A percentile compares a stretch with the other conserved stretches of the same genome.
phyloP scores from a whole-genome alignment of 805 yeast species.

The Candida coleopterorum region DNA sequence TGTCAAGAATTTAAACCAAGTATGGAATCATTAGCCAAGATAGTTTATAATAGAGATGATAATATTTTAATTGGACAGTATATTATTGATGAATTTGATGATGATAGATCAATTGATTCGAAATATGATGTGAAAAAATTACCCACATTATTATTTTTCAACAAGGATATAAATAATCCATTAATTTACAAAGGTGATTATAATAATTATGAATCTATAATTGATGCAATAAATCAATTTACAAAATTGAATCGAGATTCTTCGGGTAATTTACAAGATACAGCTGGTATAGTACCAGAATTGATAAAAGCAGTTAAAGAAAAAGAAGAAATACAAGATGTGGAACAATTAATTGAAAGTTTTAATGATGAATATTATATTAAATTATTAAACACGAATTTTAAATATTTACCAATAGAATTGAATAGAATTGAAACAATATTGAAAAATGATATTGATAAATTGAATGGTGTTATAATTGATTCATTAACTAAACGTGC shows the following conservation, averaged over 20 bases:
- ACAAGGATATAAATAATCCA: slow-evolving; percentile 22
- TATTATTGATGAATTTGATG: slow-evolving; percentile 41
- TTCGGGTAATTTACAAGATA: slow-evolving; percentile 26
- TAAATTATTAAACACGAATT: slow-evolving; percentile 39
- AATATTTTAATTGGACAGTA: slow-evolving; percentile 29
- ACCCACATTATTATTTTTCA: slow-evolving; percentile 55
- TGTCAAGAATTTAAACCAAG: slow-evolving; percentile 51
- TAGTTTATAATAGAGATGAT: slow-evolving; percentile 37
- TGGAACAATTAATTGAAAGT: background rate
- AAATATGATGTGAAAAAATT: slow-evolving; percentile 39
- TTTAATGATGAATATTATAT: slow-evolving; percentile 35
- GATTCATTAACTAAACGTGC: slow-evolving; percentile 50
- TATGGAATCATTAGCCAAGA: slow-evolving; percentile 46
- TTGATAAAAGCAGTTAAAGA: slow-evolving; percentile 9
- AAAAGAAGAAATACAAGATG: background rate
- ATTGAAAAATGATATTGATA: slow-evolving; percentile 27
- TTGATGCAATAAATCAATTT: slow-evolving; percentile 24
- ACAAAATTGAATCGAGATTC: slow-evolving; percentile 24
- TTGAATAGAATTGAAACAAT: slow-evolving; percentile 40
- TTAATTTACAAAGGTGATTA: slow-evolving; percentile 21
- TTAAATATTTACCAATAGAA: slow-evolving; percentile 46
- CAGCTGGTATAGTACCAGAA: slow-evolving; percentile 27
- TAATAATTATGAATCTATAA: slow-evolving; percentile 14
- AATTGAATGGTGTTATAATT: slow-evolving; percentile 34
- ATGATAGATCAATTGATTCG: slow-evolving; percentile 37